These are phyloP conservation scores for Mucuna pruriens DNA, from an alignment of 306 rosid genomes.

Conservation along the genomic window DNA sequence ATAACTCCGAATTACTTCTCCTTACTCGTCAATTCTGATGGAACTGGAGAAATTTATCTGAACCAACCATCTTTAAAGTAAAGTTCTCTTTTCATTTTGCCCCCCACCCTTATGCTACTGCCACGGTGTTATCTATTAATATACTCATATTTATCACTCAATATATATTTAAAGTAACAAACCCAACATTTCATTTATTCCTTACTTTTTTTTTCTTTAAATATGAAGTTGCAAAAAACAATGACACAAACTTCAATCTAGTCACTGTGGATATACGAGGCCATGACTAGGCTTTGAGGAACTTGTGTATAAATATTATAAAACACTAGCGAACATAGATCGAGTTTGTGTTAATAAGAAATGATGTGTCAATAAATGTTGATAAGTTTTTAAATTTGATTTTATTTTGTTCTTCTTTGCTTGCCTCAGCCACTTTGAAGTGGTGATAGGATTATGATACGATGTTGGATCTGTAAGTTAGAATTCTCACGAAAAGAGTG, in stretches of 20 bases:
- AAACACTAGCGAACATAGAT: neutral
- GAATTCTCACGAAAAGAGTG: constrained; percentile 38
- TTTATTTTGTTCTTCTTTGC: neutral
- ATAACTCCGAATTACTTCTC: constrained; percentile 38
- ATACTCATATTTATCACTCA: constrained; percentile 24
- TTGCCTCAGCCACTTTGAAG: neutral
- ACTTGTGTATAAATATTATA: neutral
- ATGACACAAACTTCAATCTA: neutral
- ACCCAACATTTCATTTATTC: constrained; percentile 18
- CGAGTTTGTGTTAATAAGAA: neutral
- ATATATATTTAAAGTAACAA: constrained; percentile 23
- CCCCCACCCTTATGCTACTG: constrained; percentile 17
- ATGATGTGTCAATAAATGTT: neutral
- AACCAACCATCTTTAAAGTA: constrained; percentile 29
- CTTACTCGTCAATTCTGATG: constrained; percentile 2
- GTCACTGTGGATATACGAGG: neutral
- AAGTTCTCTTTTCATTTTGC: constrained; percentile 9
- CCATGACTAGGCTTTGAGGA: neutral
- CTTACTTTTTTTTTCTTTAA: neutral
- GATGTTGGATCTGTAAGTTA: constrained; percentile 11
- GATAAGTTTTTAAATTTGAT: neutral
- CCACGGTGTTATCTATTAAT: neutral
- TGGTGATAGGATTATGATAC: constrained; percentile 14
- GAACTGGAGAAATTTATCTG: neutral
- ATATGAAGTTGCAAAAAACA: neutral